Evolutionary conservation across 768 basidiomycete species (phyloP), one percentile per base, ranked within the genome.

Genomic region (Amanita jacksonii): DNA sequence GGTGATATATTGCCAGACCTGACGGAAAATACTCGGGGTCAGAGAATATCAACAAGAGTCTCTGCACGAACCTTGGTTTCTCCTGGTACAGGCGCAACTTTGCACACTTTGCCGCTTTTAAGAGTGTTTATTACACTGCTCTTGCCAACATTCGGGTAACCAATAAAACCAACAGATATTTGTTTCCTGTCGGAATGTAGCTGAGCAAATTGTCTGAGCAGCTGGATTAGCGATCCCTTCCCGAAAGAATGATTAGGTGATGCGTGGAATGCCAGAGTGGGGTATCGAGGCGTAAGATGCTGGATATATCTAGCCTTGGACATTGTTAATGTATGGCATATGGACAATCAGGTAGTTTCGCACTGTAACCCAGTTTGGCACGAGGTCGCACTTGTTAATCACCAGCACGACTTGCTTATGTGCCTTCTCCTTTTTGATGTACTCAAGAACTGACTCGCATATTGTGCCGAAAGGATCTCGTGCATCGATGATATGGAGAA

Each of bases 1-100:
- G 22, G 91, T 93, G 68, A 99, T 97, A 64, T 99, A 99, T 74
- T 99, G 94, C 96, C 96, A 99, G 52, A 98, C 93, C 73, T 76
- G 43, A 12, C 35, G 27, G 46, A 33, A 28, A 38, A 48, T 28
- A n/a, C n/a, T n/a, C n/a, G n/a, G 2, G 20, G 48, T 15, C 34
- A 27, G 18, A 12, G 31, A n/a, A n/a, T n/a, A n/a, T n/a, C n/a
- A n/a, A n/a, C n/a, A n/a, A n/a, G n/a, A n/a, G n/a, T n/a, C n/a
- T n/a, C n/a, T n/a, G n/a, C n/a, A 4, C 62, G 64, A 49, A 72
- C 74, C 67, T 98, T 99, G 35, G 96, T 99, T 71, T 99, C 96
- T 52, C 96, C 96, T 2, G 96, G 94, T 8, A 98, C 76, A 6
- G 96, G 96, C 8, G 96, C 96, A 47, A 97, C 93, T 10, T 77